Evolutionary conservation across 2,329 filamentous ascomycete species (phyloP).

Genomic region (Trichoderma pleuroti): DNA sequence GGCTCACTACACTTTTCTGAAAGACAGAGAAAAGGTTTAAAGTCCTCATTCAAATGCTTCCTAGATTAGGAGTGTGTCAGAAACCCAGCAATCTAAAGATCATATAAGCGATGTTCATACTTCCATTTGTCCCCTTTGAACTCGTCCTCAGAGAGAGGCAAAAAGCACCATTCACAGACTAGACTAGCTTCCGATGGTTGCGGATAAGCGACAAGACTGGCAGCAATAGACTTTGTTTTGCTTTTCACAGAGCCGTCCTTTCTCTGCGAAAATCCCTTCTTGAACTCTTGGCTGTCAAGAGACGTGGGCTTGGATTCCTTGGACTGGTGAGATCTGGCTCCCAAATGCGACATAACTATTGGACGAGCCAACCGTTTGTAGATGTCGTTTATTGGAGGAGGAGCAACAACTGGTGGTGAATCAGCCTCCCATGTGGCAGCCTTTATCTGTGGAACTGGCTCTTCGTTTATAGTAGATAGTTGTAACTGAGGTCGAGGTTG

Average conservation of each 20-base stretch:
- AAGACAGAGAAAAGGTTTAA: constrained; percentile 1
- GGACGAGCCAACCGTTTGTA: background rate
- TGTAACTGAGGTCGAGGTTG: background rate
- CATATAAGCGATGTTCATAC: background rate
- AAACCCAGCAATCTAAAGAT: rapidly evolving
- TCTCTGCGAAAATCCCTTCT: background rate
- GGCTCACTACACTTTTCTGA: constrained; percentile 17
- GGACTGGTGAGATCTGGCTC: background rate
- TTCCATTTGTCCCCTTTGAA: background rate
- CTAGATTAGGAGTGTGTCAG: background rate
- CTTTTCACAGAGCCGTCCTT: background rate
- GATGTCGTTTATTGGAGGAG: background rate
- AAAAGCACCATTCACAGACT: background rate
- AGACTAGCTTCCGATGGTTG: background rate
- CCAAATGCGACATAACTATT: background rate
- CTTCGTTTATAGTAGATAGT: background rate
- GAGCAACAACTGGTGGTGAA: background rate
- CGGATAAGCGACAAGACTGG: background rate
- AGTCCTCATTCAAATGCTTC: background rate
- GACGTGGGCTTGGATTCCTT: background rate
- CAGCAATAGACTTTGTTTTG: background rate
- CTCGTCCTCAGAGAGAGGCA: background rate
- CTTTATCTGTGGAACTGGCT: background rate
- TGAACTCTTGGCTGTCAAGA: background rate
- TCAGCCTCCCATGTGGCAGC: too few relatives aligned